Evolutionary conservation across 2,329 filamentous ascomycete species (phyloP).

Genomic region (Ceratocystis diversiconidia): DNA sequence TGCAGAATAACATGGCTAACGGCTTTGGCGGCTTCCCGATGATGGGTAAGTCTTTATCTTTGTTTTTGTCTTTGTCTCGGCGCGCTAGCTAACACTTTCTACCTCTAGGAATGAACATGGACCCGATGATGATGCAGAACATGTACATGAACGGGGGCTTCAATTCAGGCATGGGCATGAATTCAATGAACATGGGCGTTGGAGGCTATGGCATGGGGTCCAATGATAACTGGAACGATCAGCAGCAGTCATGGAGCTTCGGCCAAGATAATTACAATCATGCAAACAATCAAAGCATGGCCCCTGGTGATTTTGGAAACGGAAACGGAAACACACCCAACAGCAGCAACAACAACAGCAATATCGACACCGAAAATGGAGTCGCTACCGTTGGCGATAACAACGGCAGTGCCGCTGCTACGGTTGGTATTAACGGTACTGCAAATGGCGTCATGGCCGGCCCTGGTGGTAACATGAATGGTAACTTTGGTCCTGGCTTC

Average conservation of each 20-base stretch:
- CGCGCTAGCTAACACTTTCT: background rate
- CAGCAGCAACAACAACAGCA: slow-evolving; percentile 33
- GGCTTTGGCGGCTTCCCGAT: slow-evolving; percentile 51
- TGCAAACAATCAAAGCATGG: slow-evolving; percentile 70
- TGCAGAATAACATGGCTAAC: slow-evolving; percentile 53
- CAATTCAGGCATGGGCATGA: slow-evolving; percentile 52
- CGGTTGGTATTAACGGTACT: background rate
- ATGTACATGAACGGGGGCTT: slow-evolving; percentile 70
- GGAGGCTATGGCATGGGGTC: slow-evolving; percentile 55
- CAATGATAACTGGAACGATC: slow-evolving; percentile 69
- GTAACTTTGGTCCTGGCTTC: slow-evolving; percentile 9
- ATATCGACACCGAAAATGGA: slow-evolving; percentile 25
- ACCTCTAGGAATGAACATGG: slow-evolving; percentile 67
- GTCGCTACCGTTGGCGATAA: background rate
- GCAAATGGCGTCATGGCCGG: background rate
- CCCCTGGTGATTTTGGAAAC: slow-evolving; percentile 59
- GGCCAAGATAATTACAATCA: slow-evolving; percentile 81
- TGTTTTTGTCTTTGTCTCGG: background rate
- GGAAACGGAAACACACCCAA: slow-evolving; percentile 42
- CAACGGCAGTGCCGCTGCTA: slow-evolving; percentile 24
- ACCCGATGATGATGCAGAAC: slow-evolving; percentile 60
- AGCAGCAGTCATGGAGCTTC: slow-evolving; percentile 63
- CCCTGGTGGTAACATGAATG: slow-evolving; percentile 1
- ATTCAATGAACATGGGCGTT: slow-evolving; percentile 43
- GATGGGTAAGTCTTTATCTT: slow-evolving; percentile 62